Conservation (phyloP, 2,329 filamentous ascomycete species). For the Tolypocladium amazonense region DNA sequence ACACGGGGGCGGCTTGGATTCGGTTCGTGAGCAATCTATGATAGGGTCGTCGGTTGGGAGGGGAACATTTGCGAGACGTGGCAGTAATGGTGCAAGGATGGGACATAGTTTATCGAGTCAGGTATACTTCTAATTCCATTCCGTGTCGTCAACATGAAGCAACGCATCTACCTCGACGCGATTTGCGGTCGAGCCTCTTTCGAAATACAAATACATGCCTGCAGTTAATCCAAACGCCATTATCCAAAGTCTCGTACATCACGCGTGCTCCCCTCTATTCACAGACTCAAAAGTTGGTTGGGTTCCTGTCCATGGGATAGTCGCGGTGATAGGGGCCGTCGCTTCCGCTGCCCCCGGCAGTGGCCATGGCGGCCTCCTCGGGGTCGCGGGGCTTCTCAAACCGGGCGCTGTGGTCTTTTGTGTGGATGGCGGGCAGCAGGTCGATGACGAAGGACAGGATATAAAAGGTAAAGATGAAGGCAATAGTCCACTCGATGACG, state of each 20-base stretch:
- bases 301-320: slow-evolving; percentile 14
- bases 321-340: slow-evolving; percentile 4
- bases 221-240: not conserved
- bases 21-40: not conserved
- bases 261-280: not conserved
- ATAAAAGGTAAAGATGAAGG: slow-evolving; percentile 82
- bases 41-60: not conserved
- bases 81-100: not conserved
- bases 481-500: slow-evolving; percentile 67
- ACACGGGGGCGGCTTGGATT: not conserved
- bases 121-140: not conserved
- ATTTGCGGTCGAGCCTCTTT: not conserved
- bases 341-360: too few species aligned
- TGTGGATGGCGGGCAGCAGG: slow-evolving; percentile 65
- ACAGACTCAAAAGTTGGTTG: slow-evolving; percentile 2
- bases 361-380: slow-evolving; percentile 8
- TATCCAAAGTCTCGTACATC: not conserved
- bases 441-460: slow-evolving; percentile 81
- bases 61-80: not conserved
- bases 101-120: not conserved
- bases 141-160: not conserved
- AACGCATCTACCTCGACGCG: not conserved
- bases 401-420: slow-evolving; percentile 26
- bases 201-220: not conserved
- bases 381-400: slow-evolving; percentile 18